Conservation (phyloP, 129 eudicot species). For the Daucus carota region DNA sequence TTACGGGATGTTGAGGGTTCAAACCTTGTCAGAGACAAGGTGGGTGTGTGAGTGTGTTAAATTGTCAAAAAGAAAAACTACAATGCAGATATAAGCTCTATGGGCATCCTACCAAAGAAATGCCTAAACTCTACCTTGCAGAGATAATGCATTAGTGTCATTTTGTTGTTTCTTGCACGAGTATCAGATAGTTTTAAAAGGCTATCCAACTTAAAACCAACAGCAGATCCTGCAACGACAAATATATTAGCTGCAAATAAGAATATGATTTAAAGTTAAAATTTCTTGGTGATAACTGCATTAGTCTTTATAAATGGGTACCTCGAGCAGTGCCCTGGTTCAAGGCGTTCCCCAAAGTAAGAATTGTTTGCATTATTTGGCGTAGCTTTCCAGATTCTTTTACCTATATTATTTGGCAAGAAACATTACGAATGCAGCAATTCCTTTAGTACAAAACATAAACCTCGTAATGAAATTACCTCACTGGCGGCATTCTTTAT, state of each 20-base stretch:
- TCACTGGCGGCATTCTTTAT: constrained; percentile 83
- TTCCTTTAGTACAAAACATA: background rate
- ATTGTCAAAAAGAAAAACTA: no score
- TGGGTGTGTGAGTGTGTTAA: no score
- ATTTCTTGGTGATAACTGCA: background rate
- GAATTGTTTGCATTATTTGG: constrained; percentile 93
- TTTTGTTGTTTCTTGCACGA: constrained; percentile 93
- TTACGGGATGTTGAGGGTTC: no score
- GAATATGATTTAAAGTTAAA: background rate
- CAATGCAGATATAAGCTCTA: background rate
- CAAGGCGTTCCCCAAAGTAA: constrained; percentile 90
- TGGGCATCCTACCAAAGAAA: background rate
- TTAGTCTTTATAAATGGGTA: constrained; percentile 14
- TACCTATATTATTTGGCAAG: constrained; percentile 34
- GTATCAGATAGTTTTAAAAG: constrained; percentile 92
- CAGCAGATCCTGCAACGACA: constrained; percentile 72
- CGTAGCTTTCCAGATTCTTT: constrained; percentile 80
- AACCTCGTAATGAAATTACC: constrained; percentile 30
- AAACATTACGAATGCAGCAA: background rate
- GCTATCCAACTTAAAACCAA: constrained; percentile 93
- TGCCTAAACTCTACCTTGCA: constrained; percentile 56
- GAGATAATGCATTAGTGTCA: constrained; percentile 95
- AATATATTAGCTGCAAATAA: background rate
- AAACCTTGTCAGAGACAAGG: no score
- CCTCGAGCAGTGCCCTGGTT: constrained; percentile 99